phyloP scores from a whole-genome alignment of 2,329 filamentous ascomycete genomes.

The Curvularia lunata region DNA sequence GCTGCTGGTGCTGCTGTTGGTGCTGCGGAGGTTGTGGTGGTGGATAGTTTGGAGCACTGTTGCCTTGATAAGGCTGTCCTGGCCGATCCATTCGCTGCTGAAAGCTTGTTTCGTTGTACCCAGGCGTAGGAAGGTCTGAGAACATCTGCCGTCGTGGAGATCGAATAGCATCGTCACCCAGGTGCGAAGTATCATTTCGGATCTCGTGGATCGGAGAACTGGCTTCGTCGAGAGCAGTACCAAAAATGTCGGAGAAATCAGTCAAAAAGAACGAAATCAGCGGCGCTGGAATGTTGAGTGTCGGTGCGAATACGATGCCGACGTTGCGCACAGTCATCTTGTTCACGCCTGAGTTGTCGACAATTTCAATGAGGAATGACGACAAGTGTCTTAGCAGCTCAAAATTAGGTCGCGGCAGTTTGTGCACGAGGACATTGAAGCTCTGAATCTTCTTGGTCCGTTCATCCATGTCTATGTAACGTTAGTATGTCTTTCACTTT shows the following conservation, averaged over 20 bases:
- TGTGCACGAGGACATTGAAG: conserved; percentile 78
- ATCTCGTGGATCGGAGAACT: conserved; percentile 55
- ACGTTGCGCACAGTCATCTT: conserved; percentile 98
- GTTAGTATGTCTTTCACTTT: conserved; percentile 26
- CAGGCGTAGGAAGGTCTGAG: conserved; percentile 68
- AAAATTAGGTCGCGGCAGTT: conserved; percentile 79
- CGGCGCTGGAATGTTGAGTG: conserved; percentile 92
- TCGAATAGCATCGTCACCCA: conserved; percentile 64
- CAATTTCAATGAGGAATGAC: conserved; percentile 87
- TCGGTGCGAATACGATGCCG: conserved; percentile 97
- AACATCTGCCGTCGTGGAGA: conserved; percentile 71
- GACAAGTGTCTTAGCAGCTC: conserved; percentile 84
- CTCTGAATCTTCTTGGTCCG: conserved; percentile 76
- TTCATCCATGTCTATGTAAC: conserved; percentile 69
- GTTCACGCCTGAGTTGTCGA: conserved; percentile 87
- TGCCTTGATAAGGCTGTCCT: conserved; percentile 31
- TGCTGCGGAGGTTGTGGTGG: conserved; percentile 36
- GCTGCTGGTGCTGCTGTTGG: conserved; percentile 28
- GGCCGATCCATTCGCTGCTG: conserved; percentile 36
- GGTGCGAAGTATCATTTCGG: conserved; percentile 48
- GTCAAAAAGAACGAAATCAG: conserved; percentile 94
- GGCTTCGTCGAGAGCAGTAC: conserved; percentile 67
- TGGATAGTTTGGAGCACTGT: conserved; percentile 30
- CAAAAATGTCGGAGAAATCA: conserved; percentile 87
- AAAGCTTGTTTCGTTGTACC: conserved; percentile 65